Evolutionary conservation across 257 asterid species (phyloP).

Genomic region (Scutellaria galericulata): DNA sequence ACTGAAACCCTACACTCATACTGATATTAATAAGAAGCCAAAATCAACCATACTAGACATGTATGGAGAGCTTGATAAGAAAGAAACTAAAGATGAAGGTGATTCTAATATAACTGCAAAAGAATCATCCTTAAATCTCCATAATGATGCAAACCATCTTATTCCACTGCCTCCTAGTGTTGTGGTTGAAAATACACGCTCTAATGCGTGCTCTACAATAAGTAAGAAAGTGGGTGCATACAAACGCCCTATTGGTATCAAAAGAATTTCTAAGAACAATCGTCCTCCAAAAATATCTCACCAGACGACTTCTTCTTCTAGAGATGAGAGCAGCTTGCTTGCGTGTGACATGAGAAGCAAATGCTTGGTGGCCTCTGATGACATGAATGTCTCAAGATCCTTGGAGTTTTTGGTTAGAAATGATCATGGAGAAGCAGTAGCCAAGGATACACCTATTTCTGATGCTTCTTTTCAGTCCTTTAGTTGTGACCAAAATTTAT

Average conservation of each 20-base stretch:
- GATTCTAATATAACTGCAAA: constrained; percentile 37
- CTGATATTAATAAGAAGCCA: constrained; percentile 47
- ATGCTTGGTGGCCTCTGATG: constrained; percentile 31
- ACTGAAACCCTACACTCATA: constrained; percentile 47
- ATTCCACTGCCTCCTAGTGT: constrained; percentile 28
- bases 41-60: constrained; percentile 41
- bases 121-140: constrained; percentile 15
- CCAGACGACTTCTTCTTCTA: constrained; percentile 28
- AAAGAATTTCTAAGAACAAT: constrained; percentile 45
- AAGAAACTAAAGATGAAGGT: constrained; percentile 44
- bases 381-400: constrained; percentile 21
- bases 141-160: constrained; percentile 21
- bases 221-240: constrained; percentile 46
- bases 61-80: constrained; percentile 35
- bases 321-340: constrained; percentile 31
- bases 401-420: constrained; percentile 28
- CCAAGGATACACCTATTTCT: constrained; percentile 19
- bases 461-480: constrained; percentile 34
- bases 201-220: constrained; percentile 37
- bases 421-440: constrained; percentile 35
- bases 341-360: constrained; percentile 37
- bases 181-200: constrained; percentile 36
- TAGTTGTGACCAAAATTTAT: constrained; percentile 25
- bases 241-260: constrained; percentile 55
- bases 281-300: constrained; percentile 31